Percentiles rank a stretch among this genome's conserved stretches.
phyloP scores from a whole-genome alignment of 2,329 filamentous ascomycete species.

The Lizonia empirigonia region DNA sequence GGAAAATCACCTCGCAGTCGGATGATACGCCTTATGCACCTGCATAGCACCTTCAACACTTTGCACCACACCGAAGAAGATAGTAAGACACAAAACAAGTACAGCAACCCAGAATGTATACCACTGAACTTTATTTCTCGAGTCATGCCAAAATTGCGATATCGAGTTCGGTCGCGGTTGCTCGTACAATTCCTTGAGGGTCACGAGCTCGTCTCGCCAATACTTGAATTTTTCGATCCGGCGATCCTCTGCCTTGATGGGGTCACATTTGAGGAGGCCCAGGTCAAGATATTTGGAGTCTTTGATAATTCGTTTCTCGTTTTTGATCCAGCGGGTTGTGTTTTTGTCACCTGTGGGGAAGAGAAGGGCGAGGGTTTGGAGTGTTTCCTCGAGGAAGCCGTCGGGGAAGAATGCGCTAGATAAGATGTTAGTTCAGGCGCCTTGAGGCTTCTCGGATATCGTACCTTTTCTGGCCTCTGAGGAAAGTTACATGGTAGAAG shows the following conservation, averaged over 20 bases:
- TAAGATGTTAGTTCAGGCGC: not conserved
- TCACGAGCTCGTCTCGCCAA: constrained; percentile 52
- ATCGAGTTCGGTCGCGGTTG: constrained; percentile 45
- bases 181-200: constrained; percentile 40
- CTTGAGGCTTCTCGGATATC: not conserved
- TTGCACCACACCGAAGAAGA: constrained; percentile 51
- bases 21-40: constrained; percentile 25
- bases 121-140: constrained; percentile 51
- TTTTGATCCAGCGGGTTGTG: not conserved
- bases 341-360: not conserved
- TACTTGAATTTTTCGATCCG: constrained; percentile 38
- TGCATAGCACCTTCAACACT: constrained; percentile 51
- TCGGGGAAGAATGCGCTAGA: not conserved
- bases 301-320: not conserved
- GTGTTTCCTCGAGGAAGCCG: not conserved
- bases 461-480: not conserved
- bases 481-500: not conserved
- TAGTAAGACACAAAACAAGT: constrained; percentile 22
- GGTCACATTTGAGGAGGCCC: constrained; percentile 25
- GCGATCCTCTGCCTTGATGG: constrained; percentile 36
- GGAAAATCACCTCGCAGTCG: not conserved
- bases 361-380: not conserved
- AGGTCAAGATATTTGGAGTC: not conserved
- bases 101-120: constrained; percentile 54
- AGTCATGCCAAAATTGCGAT: constrained; percentile 51